Evolutionary conservation across 2,329 filamentous ascomycete species (phyloP).

Genomic region (Colletotrichum endophyticum): DNA sequence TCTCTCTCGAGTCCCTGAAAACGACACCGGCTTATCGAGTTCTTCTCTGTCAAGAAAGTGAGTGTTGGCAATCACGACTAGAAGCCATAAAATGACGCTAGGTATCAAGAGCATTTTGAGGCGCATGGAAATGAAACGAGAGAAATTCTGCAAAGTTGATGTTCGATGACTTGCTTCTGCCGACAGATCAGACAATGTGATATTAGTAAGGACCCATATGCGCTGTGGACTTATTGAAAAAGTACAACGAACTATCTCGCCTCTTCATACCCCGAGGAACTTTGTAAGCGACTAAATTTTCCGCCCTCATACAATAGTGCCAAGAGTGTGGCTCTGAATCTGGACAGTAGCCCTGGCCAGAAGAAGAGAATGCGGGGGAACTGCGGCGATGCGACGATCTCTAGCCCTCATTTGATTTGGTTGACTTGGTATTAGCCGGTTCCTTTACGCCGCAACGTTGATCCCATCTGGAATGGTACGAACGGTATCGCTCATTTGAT

Average conservation of each 20-base stretch:
- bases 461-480: neutral
- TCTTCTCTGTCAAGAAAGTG: neutral
- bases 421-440: neutral
- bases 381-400: neutral
- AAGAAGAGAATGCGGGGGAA: neutral
- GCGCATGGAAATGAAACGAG: too few relatives aligned
- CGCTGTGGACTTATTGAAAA: neutral
- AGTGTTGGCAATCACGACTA: neutral
- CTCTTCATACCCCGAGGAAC: neutral
- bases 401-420: neutral
- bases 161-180: neutral
- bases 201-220: neutral
- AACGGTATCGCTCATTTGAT: neutral
- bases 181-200: neutral
- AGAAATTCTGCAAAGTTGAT: neutral
- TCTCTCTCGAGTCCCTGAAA: neutral
- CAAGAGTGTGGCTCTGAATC: neutral
- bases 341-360: neutral
- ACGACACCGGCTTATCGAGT: neutral
- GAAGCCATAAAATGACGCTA: neutral
- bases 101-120: neutral
- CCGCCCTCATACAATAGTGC: neutral
- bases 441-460: neutral
- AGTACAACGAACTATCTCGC: neutral
- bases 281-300: neutral